Evolutionary conservation across 805 yeast genomes (phyloP), one percentile per base, ranked within the genome.

Genomic region (Tetrapisispora namnaoensis): DNA sequence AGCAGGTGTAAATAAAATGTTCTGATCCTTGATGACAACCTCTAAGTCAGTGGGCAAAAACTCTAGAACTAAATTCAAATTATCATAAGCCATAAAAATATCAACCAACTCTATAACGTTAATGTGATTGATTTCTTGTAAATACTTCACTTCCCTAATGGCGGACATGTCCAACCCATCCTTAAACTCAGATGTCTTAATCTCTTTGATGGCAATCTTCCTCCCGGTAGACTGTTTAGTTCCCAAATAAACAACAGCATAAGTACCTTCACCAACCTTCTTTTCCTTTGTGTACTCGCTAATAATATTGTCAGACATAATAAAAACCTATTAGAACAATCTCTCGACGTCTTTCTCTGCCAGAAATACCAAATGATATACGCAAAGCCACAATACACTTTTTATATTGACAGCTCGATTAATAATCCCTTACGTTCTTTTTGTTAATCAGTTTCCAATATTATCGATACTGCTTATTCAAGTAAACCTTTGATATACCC

Each of bases 161-260:
- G 99, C 99, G 24, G 95, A 85, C 96, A 93, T 91, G 68, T 93
- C 99, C 46, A 93, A 70, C 0, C 99, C 99, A 69, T 93, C 98
- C 64, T 89, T 88, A 71, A 90, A 90, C 51, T 85, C 82, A 1
- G 95, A 95, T 0, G 95, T 84, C 60, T 93, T 93, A 73, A 93
- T 93, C 71, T 89, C 96, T 62, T 93, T 93, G 51, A 95, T 83
- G 55, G 99, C 99, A 34, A 93, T 83, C 46, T 74, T 72, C 47
- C 90, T 67, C 65, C 68, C 51, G 14, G 59, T 54, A 6, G 61
- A 44, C 67, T 65, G 28, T 79, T 75, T 44, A 68, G 72, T 79
- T 1, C 98, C 98, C 16, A 90, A 73, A 59, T 82, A 88, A 6
- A 93, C 99, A 49, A 90, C 95, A 43, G 99, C 99, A 70, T 91